These are phyloP conservation scores for Salix koriyanagi DNA, from an alignment of 345 rosid genomes.

Conservation along the genomic window DNA sequence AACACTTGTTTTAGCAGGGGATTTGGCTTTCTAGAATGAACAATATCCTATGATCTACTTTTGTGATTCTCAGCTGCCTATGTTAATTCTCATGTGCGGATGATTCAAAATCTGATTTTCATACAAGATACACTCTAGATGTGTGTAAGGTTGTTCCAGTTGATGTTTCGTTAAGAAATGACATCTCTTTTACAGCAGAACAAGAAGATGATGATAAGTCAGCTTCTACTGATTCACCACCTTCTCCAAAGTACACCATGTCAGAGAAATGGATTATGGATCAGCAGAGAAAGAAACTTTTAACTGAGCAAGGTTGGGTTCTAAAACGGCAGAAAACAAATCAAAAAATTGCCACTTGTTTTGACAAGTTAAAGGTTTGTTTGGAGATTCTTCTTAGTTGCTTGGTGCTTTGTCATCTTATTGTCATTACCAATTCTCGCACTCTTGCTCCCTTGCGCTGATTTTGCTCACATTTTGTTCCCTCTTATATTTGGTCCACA, in stretches of 20 bases:
- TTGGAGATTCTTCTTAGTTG: not conserved
- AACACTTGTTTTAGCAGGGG: constrained; percentile 21
- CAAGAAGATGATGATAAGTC: constrained; percentile 55
- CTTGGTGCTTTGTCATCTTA: not conserved
- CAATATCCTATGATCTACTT: not conserved
- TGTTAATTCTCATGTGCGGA: constrained; percentile 8
- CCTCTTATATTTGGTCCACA: constrained; percentile 22
- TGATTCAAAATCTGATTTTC: constrained; percentile 22
- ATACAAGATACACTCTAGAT: constrained; percentile 13
- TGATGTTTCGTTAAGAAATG: constrained; percentile 27
- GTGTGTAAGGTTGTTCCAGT: constrained; percentile 9
- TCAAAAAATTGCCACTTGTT: constrained; percentile 54
- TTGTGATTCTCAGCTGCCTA: constrained; percentile 3
- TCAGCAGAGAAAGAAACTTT: constrained; percentile 53
- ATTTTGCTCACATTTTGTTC: not conserved
- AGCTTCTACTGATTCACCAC: constrained; percentile 32
- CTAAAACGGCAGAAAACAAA: constrained; percentile 61
- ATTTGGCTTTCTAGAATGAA: not conserved
- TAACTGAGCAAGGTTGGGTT: constrained; percentile 53
- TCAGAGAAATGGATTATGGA: constrained; percentile 79
- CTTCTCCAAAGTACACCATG: constrained; percentile 68
- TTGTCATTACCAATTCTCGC: not conserved
- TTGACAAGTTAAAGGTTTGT: constrained; percentile 67
- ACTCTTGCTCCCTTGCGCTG: not conserved
- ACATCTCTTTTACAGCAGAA: constrained; percentile 31